Base-by-base conservation (phyloP, 2,329 filamentous ascomycete species). In the Thermomyces lanuginosus region DNA sequence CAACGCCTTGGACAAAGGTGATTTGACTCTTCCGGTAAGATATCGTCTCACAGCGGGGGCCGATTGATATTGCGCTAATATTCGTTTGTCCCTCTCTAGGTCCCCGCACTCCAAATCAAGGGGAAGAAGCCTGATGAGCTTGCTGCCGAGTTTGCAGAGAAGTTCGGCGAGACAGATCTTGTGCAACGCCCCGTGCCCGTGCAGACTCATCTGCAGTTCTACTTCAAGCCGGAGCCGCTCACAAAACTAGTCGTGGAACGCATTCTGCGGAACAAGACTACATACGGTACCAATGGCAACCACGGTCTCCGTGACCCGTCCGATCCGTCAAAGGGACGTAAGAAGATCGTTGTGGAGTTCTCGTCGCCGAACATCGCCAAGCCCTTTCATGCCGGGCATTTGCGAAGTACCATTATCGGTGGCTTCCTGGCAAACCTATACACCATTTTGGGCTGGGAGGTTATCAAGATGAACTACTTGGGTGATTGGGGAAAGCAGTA, bases 401-500 rank as follows among this genome's bases (percentile, higher is more conserved):
- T 76, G 45, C 60, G 71, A 40, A 72, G 67, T 50, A 75, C 71
- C 24, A 74, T 76, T 43, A 73, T 76, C 30, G 71, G 71, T 36
- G 70, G 69, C 30, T 76, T 74, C 50, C 51, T 75, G 15, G 58
- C 66, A 8, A 74, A 75, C 41, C 49, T 75, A 7, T 69, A 70
- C 47, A 61, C 66, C 30, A 56, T 62, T 21, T 63, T 67, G 36
- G 70, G 70, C 28, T 73, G 69, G 67, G 63, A 73, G 8, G 68
- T 73, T 2, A 51, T 65, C 26, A 62, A 66, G 33, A 67, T 75
- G 63, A 75, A 76, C 53, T 75, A 75, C 46, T 60, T 75, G 4
- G 71, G 71, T 34, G 71, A 76, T 43, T 76, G 71, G 71, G 71
- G 71, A 27, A 74, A 73, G 56, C 70, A 75, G 46, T 74, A 73